phyloP scores from a whole-genome alignment of 805 yeast genomes.

The Wickerhamomyces subpelliculosus region DNA sequence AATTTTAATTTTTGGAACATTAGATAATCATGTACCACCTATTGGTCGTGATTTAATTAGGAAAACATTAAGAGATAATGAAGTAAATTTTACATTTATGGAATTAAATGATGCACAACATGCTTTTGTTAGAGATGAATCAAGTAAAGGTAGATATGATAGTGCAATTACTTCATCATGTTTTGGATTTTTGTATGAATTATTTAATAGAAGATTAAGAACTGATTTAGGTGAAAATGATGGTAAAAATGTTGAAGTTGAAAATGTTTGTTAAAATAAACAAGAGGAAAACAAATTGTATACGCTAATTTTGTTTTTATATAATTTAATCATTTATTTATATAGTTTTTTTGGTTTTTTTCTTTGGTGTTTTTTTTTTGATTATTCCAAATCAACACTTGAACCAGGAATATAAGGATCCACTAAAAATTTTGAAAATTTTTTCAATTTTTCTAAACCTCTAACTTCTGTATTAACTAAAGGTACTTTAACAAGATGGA shows the following conservation, averaged over 20 bases:
- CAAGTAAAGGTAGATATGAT: slow-evolving; percentile 75
- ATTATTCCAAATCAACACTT: slow-evolving; percentile 14
- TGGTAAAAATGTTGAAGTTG: slow-evolving; percentile 42
- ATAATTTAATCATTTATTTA: too few relatives aligned
- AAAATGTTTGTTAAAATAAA: slow-evolving; percentile 61
- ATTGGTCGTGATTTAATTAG: slow-evolving; percentile 72
- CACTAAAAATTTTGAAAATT: slow-evolving; percentile 75
- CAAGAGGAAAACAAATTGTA: too few relatives aligned
- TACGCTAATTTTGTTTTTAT: background rate
- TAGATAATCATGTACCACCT: slow-evolving; percentile 75
- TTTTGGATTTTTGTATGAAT: slow-evolving; percentile 59
- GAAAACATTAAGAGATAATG: slow-evolving; percentile 46
- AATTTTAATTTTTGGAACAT: slow-evolving; percentile 67
- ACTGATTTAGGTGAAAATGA: slow-evolving; percentile 61
- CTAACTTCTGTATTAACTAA: slow-evolving; percentile 91
- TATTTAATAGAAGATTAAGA: slow-evolving; percentile 62
- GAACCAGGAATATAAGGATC: slow-evolving; percentile 65
- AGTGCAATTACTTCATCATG: slow-evolving; percentile 68
- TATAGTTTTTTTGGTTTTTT: background rate
- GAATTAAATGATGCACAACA: slow-evolving; percentile 79
- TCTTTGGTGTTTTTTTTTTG: background rate
- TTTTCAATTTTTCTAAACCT: slow-evolving; percentile 78
- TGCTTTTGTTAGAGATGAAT: slow-evolving; percentile 75
- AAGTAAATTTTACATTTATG: slow-evolving; percentile 61
- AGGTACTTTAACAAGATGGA: slow-evolving; percentile 94